Evolutionary conservation across 2,329 filamentous ascomycete genomes (phyloP).

Genomic region (Fonsecaea monophora): DNA sequence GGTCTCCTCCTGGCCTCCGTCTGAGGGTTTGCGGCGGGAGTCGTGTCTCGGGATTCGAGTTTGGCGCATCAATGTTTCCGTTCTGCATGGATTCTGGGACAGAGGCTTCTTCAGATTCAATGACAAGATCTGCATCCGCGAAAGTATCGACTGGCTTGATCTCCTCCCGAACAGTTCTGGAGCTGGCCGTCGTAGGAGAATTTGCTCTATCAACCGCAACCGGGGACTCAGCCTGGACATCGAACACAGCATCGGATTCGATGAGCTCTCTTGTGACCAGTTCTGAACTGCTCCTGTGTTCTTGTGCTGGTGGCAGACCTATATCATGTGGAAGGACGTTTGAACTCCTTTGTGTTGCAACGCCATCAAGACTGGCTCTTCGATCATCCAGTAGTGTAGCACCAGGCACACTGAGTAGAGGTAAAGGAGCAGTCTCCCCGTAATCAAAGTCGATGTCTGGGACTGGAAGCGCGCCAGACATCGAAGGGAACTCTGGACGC

Average conservation of each 20-base stretch:
- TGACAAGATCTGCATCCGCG: background rate
- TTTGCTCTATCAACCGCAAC: slow-evolving; percentile 6
- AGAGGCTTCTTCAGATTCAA: background rate
- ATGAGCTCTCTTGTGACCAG: background rate
- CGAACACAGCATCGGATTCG: background rate
- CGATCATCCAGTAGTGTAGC: slow-evolving; percentile 7
- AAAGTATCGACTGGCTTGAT: slow-evolving; percentile 1
- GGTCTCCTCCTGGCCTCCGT: slow-evolving; percentile 75
- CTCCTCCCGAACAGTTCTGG: slow-evolving; percentile 18
- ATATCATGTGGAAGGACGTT: slow-evolving; percentile 25
- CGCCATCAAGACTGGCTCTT: slow-evolving; percentile 29
- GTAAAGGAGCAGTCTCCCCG: background rate
- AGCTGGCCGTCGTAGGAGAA: slow-evolving; percentile 30
- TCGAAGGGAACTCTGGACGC: slow-evolving; percentile 44
- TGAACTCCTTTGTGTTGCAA: slow-evolving; percentile 36
- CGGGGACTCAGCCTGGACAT: background rate
- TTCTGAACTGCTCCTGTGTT: slow-evolving; percentile 19
- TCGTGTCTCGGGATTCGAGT: slow-evolving; percentile 25
- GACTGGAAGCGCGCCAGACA: slow-evolving; percentile 47
- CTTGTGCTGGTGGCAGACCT: slow-evolving; percentile 15
- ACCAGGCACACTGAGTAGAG: slow-evolving; percentile 5
- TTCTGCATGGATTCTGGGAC: background rate
- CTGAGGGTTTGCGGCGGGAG: slow-evolving; percentile 64
- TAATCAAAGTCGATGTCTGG: background rate
- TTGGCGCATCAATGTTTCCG: background rate